phyloP scores from a whole-genome alignment of 768 basidiomycete genomes.

The Suillus ampliporus region DNA sequence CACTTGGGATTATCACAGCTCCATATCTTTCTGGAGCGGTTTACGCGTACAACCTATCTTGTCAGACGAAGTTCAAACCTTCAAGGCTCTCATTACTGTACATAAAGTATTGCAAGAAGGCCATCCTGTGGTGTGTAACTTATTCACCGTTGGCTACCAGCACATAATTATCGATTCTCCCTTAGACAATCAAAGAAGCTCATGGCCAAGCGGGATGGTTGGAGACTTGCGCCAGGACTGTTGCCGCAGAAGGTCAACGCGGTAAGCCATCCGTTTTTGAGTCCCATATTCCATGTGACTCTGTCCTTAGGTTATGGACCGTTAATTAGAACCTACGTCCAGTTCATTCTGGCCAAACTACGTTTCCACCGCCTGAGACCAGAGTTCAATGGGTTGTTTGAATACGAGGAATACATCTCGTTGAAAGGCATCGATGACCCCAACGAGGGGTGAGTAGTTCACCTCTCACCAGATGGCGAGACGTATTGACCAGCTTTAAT shows the following conservation, averaged over 20 bases:
- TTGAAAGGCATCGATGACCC: constrained; percentile 98
- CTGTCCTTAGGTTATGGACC: constrained; percentile 78
- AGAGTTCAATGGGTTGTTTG: constrained; percentile 98
- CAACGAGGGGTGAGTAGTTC: constrained; percentile 86
- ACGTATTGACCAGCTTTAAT: constrained; percentile 18
- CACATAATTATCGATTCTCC: constrained; percentile 17
- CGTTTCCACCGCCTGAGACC: constrained; percentile 94
- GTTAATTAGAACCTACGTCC: constrained; percentile 94
- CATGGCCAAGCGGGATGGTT: constrained; percentile 98
- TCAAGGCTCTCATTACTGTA: constrained; percentile 96
- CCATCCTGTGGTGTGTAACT: constrained; percentile 77
- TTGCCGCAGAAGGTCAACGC: constrained; percentile 76
- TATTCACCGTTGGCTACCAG: constrained; percentile 7
- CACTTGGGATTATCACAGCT: constrained; percentile 99
- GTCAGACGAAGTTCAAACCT: constrained; percentile 96
- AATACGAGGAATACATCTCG: constrained; percentile 98
- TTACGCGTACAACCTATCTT: constrained; percentile 96
- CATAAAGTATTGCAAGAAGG: constrained; percentile 99
- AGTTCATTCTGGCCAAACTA: constrained; percentile 93
- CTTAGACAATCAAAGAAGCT: constrained; percentile 93
- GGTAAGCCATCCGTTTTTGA: constrained; percentile 51
- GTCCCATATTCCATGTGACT: constrained; percentile 2
- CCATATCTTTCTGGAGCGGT: constrained; percentile 97
- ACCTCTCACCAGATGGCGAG: constrained; percentile 11
- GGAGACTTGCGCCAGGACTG: constrained; percentile 93